phyloP scores from a whole-genome alignment of 192 early-diverging fungal species.

The Coemansia biformis region DNA sequence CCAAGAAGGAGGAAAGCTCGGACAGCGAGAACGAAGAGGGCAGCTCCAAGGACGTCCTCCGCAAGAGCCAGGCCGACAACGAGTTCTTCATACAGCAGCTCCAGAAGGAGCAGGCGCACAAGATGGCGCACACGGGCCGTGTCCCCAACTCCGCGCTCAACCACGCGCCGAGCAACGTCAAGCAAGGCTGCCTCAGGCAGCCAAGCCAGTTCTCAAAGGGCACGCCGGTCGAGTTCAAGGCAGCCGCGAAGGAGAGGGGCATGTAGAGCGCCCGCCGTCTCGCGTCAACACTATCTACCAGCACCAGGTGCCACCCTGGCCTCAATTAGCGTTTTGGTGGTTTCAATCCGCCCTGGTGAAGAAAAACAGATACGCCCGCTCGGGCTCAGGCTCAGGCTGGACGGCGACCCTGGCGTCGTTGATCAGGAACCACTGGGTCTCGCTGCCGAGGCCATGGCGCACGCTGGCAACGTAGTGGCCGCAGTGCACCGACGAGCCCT shows the following conservation, averaged over 20 bases:
- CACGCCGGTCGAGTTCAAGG: slow-evolving; percentile 28
- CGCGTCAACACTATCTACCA: too few relatives aligned
- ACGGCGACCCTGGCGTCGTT: slow-evolving; percentile 94
- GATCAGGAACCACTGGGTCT: slow-evolving; percentile 77
- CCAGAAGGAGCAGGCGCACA: slow-evolving; percentile 19
- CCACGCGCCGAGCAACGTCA: slow-evolving; percentile 8
- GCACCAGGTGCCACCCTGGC: too few relatives aligned
- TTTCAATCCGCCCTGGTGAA: slow-evolving; percentile 44
- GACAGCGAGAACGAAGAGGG: slow-evolving; percentile 28
- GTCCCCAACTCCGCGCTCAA: slow-evolving; percentile 23
- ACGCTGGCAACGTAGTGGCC: slow-evolving; percentile 96
- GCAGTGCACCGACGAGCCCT: slow-evolving; percentile 89
- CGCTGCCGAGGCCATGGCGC: slow-evolving; percentile 50
- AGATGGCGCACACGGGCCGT: slow-evolving; percentile 5
- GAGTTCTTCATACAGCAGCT: slow-evolving; percentile 17
- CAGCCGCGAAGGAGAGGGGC: slow-evolving; percentile 19
- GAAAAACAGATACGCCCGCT: slow-evolving; percentile 69
- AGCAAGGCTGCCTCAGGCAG: slow-evolving; percentile 26
- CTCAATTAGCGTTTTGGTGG: too few relatives aligned
- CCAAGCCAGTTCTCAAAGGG: slow-evolving; percentile 31
- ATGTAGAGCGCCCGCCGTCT: too few relatives aligned
- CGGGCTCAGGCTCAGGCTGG: slow-evolving; percentile 58
- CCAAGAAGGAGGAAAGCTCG: slow-evolving; percentile 6
- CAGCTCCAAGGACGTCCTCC: slow-evolving; percentile 22
- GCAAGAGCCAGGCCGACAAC: slow-evolving; percentile 21